phyloP scores from a whole-genome alignment of 2,329 filamentous ascomycete genomes.

The Botryosphaeria dothidea region DNA sequence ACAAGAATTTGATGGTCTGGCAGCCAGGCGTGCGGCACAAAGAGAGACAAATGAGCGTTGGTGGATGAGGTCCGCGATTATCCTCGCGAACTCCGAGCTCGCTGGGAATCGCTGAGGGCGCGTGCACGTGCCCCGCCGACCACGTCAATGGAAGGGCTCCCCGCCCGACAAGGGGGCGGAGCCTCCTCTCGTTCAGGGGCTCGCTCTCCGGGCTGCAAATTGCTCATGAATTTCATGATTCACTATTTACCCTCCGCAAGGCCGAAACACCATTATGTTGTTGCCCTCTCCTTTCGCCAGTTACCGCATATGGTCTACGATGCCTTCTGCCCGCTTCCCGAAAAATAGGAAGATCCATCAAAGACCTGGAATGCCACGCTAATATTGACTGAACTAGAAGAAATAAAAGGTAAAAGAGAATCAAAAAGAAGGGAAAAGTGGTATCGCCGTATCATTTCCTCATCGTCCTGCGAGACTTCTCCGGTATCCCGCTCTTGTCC shows the following conservation, averaged over 20 bases:
- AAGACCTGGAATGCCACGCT: conserved; percentile 11
- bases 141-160: conserved; percentile 7
- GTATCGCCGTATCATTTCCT: conserved; percentile 12
- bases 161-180: neutral
- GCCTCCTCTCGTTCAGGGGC: conserved; percentile 1
- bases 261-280: neutral
- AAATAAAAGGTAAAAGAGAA: neutral
- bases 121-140: conserved; percentile 12
- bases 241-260: neutral
- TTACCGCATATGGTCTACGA: neutral
- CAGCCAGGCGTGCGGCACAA: neutral
- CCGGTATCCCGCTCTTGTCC: neutral
- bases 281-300: neutral
- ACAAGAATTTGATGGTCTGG: neutral
- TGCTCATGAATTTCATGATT: neutral
- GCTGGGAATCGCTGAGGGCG: conserved; percentile 2
- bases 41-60: neutral
- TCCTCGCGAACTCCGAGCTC: conserved; percentile 13
- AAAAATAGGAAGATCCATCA: neutral
- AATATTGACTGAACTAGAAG: neutral
- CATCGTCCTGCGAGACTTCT: neutral
- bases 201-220: neutral
- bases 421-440: neutral
- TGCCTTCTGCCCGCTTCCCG: neutral
- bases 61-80: neutral